Conservation (phyloP, 169 alveolate genomes). For the Plasmodium gaboni region DNA sequence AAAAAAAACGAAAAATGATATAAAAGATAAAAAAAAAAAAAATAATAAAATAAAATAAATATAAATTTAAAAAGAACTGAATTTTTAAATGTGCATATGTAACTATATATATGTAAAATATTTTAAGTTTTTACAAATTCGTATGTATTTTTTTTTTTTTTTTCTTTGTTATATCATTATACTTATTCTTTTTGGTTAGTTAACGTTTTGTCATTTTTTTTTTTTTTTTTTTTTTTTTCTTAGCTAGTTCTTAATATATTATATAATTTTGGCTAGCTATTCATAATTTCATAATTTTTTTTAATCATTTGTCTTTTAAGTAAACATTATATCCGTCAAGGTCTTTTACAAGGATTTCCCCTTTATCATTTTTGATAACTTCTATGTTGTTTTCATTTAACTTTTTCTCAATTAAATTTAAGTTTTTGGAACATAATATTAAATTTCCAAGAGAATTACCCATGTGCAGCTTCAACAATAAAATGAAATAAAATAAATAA, state of each 20-base stretch:
- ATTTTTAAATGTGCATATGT: background rate
- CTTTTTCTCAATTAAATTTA: conserved; percentile 31
- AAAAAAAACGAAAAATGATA: conserved; percentile 56
- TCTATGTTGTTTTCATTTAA: conserved; percentile 35
- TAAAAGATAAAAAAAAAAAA: conserved; percentile 7
- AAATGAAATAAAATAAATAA: conserved; percentile 1
- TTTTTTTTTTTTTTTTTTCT: background rate
- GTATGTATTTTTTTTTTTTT: background rate
- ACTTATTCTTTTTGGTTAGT: no score
- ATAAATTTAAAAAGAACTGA: background rate
- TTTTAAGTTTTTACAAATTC: background rate
- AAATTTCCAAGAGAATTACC: conserved; percentile 69
- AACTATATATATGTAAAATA: background rate
- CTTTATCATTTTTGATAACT: conserved; percentile 13
- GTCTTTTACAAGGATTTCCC: conserved; percentile 43
- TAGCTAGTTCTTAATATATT: background rate
- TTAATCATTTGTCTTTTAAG: conserved; percentile 10
- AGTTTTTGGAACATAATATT: conserved; percentile 42
- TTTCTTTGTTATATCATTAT: background rate
- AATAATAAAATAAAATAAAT: background rate
- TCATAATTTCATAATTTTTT: conserved; percentile 9
- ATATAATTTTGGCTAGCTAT: background rate
- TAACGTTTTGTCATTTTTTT: background rate
- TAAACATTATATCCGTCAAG: conserved; percentile 38
- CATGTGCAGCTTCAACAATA: conserved; percentile 63